These are phyloP conservation scores for Beauveria sp. DNA, from an alignment of 2,329 filamentous ascomycete species.

Conservation along the genomic window DNA sequence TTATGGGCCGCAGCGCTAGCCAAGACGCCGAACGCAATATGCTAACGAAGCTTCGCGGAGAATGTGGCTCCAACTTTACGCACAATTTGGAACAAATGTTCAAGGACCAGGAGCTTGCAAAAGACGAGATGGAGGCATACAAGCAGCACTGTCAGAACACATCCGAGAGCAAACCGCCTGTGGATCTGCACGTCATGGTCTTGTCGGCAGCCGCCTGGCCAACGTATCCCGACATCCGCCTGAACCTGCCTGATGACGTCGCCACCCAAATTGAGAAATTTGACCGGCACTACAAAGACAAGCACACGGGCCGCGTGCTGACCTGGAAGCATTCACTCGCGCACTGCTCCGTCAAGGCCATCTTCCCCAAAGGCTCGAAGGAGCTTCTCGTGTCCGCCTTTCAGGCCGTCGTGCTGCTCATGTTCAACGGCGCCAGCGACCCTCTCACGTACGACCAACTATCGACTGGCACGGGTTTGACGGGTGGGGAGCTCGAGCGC, in stretches of 20 bases:
- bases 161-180: conserved; percentile 35
- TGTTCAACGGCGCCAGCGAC: conserved; percentile 71
- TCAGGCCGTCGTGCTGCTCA: conserved; percentile 81
- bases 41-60: conserved; percentile 82
- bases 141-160: conserved; percentile 57
- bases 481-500: conserved; percentile 71
- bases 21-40: conserved; percentile 94
- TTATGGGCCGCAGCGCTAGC: conserved; percentile 89
- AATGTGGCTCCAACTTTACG: conserved; percentile 90
- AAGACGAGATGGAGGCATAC: conserved; percentile 89
- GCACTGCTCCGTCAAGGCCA: conserved; percentile 77
- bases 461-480: conserved; percentile 63
- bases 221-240: conserved; percentile 66
- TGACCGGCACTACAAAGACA: conserved; percentile 77
- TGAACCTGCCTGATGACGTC: conserved; percentile 70
- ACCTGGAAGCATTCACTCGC: conserved; percentile 92
- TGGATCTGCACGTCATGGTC: conserved; percentile 74
- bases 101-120: conserved; percentile 89
- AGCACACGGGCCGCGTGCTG: conserved; percentile 80
- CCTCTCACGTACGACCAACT: conserved; percentile 71
- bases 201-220: conserved; percentile 93
- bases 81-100: conserved; percentile 99
- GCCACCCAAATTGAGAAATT: conserved; percentile 72
- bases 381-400: conserved; percentile 87
- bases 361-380: conserved; percentile 72